A percentile compares a stretch with the other conserved stretches of the same genome.
These are phyloP conservation scores for Calonectria leucothoes DNA, from an alignment of 2,329 filamentous ascomycete genomes.

Conservation along the genomic window DNA sequence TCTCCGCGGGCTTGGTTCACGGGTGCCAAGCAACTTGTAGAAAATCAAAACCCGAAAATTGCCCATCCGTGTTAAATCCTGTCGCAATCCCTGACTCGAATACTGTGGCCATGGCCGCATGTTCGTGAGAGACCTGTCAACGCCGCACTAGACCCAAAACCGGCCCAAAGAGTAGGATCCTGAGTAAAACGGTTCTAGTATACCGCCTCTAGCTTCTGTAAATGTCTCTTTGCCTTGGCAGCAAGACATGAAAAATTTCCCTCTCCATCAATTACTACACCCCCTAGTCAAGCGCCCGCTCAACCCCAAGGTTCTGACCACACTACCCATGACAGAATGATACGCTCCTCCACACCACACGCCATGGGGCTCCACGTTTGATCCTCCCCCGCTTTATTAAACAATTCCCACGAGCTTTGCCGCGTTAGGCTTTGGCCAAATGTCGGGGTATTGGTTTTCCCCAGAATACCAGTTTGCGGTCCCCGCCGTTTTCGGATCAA, in stretches of 20 bases:
- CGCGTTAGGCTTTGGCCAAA: neutral
- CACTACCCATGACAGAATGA: neutral
- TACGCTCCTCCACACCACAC: conserved; percentile 2
- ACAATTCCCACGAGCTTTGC: neutral
- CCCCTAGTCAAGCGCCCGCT: neutral
- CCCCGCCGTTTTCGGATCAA: neutral
- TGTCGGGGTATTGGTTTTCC: neutral
- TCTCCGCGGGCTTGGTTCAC: neutral
- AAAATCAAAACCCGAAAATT: conserved; percentile 15
- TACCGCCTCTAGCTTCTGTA: conserved; percentile 4
- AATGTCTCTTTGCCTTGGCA: neutral
- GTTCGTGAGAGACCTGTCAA: neutral
- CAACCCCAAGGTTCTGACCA: neutral
- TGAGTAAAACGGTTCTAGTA: neutral
- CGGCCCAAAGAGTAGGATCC: neutral
- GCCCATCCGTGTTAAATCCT: neutral
- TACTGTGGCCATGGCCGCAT: neutral
- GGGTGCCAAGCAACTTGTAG: neutral
- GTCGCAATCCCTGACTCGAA: neutral
- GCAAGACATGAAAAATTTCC: neutral
- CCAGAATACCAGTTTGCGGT: neutral
- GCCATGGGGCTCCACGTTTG: neutral
- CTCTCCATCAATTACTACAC: neutral
- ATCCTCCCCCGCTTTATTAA: neutral
- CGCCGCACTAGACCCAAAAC: neutral